A percentile compares a stretch with the other conserved stretches of the same genome.
Conservation (phyloP, 768 basidiomycete species). For the Boletus subparvulus region DNA sequence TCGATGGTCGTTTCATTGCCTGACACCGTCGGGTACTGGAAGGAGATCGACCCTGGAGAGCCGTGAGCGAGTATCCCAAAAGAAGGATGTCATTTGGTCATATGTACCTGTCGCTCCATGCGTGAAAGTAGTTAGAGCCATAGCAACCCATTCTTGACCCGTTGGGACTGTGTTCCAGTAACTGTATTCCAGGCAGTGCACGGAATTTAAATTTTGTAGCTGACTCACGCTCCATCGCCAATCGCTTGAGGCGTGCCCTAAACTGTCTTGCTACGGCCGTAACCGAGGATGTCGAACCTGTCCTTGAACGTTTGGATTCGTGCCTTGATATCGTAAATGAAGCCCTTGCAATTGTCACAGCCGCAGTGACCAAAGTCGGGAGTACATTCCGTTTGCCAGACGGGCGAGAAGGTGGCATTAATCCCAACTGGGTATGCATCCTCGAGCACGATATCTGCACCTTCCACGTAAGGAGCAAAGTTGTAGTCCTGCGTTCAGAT, state of each 20-base stretch:
- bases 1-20: conserved; percentile 23
- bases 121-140: conserved; percentile 24
- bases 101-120: conserved; percentile 30
- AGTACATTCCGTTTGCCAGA: conserved; percentile 63
- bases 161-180: conserved; percentile 32
- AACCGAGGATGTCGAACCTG: conserved; percentile 59
- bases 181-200: conserved; percentile 5
- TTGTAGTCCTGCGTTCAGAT: conserved; percentile 51
- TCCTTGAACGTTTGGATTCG: conserved; percentile 66
- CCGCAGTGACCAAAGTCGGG: conserved; percentile 72
- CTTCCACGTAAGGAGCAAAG: conserved; percentile 56
- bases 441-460: conserved; percentile 69
- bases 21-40: conserved; percentile 25
- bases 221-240: conserved; percentile 43
- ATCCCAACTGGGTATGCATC: conserved; percentile 41
- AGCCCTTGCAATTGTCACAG: conserved; percentile 64
- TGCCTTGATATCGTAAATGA: conserved; percentile 61
- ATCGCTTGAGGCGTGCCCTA: conserved; percentile 83
- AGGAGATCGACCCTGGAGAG: conserved; percentile 28
- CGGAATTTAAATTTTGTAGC: background rate
- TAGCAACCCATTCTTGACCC: conserved; percentile 27
- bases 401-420: conserved; percentile 60
- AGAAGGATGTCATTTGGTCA: background rate
- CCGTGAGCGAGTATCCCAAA: background rate
- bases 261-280: conserved; percentile 57